Evolutionary conservation across 257 asterid genomes (phyloP).

Genomic region (Jacaranda copaia): DNA sequence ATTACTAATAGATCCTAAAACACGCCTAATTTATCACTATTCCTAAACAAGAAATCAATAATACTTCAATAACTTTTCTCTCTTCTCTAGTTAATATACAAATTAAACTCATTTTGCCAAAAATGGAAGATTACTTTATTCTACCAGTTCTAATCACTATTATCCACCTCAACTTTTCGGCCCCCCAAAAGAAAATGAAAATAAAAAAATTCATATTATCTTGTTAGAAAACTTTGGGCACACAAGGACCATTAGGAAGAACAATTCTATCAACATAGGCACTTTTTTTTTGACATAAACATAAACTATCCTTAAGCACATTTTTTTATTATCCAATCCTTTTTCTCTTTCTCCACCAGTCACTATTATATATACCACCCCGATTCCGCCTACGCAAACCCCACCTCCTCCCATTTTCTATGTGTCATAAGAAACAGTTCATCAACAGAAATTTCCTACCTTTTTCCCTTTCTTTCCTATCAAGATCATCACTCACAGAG

Average conservation of each 20-base stretch:
- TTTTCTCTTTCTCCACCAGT: constrained; percentile 11
- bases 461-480: constrained; percentile 19
- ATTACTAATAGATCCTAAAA: no score
- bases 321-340: neutral
- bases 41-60: no score
- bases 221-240: neutral
- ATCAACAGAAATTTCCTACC: constrained; percentile 3
- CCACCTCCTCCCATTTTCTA: constrained; percentile 19
- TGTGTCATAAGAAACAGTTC: constrained; percentile 1
- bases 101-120: no score
- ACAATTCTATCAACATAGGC: constrained; percentile 7
- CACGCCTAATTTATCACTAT: no score
- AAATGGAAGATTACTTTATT: neutral
- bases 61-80: no score
- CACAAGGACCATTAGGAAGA: constrained; percentile 21
- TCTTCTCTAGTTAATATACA: no score
- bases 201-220: constrained; percentile 19
- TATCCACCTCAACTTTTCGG: neutral
- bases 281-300: constrained; percentile 31
- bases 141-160: neutral
- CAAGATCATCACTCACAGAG: neutral
- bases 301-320: constrained; percentile 3
- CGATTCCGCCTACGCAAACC: neutral
- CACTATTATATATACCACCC: constrained; percentile 36
- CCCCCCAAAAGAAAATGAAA: no score